These are phyloP conservation scores for Proliferodiscus dingleyae DNA, from an alignment of 2,329 filamentous ascomycete genomes.

Conservation along the genomic window DNA sequence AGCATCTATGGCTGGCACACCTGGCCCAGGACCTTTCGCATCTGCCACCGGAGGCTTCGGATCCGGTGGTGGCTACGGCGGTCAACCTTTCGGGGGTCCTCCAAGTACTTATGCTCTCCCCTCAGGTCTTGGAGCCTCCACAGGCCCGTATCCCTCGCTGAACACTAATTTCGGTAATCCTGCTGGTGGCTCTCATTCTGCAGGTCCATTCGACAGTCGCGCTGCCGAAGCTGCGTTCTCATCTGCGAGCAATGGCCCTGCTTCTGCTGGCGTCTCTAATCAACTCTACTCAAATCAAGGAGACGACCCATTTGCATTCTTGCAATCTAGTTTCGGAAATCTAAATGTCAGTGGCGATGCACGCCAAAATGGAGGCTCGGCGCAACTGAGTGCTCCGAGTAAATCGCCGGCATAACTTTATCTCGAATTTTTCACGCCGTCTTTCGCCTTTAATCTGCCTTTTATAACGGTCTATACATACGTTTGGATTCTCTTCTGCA, in stretches of 20 bases:
- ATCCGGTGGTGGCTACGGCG: constrained; percentile 56
- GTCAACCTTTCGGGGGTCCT: constrained; percentile 80
- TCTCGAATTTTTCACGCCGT: constrained; percentile 19
- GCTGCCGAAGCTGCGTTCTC: constrained; percentile 93
- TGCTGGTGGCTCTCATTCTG: constrained; percentile 72
- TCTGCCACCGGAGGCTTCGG: constrained; percentile 65
- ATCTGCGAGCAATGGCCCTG: constrained; percentile 75
- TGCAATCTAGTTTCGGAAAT: constrained; percentile 67
- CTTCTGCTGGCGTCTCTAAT: constrained; percentile 69
- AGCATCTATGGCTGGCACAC: constrained; percentile 78
- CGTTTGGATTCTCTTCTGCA: constrained; percentile 25
- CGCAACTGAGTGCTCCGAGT: constrained; percentile 29
- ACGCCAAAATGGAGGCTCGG: constrained; percentile 54
- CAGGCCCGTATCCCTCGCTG: constrained; percentile 75
- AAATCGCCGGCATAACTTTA: constrained; percentile 31
- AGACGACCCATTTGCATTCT: constrained; percentile 74
- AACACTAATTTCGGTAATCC: constrained; percentile 74
- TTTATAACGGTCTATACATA: constrained; percentile 27
- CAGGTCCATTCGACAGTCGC: constrained; percentile 86
- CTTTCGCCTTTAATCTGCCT: constrained; percentile 22
- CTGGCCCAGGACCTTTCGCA: constrained; percentile 71
- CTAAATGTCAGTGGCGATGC: constrained; percentile 64
- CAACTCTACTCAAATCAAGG: constrained; percentile 60
- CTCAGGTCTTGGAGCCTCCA: constrained; percentile 74
- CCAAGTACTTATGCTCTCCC: constrained; percentile 87